phyloP scores from a whole-genome alignment of 139 green algal species.

The Coccomyxa sp. region DNA sequence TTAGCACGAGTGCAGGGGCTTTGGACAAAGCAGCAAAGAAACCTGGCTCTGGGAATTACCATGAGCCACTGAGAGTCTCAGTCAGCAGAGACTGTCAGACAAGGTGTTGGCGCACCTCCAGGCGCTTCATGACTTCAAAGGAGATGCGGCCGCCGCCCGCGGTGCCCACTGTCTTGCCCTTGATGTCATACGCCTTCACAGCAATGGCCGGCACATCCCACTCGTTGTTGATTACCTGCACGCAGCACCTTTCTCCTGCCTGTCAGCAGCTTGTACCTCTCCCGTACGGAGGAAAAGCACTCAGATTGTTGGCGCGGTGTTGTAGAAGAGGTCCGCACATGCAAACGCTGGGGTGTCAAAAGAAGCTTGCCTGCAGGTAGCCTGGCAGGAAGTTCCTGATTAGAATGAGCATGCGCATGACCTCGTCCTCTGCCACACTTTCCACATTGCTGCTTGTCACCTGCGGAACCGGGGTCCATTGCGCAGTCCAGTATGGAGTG shows the following conservation, averaged over 20 bases:
- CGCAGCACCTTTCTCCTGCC: not conserved
- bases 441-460: not conserved
- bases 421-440: not conserved
- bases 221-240: slow-evolving; percentile 1
- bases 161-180: slow-evolving; percentile 22
- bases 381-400: slow-evolving; percentile 23
- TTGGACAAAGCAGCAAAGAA: no score
- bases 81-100: no score
- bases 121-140: slow-evolving; percentile 12
- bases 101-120: slow-evolving; percentile 11
- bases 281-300: no score
- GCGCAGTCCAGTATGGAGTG: not conserved
- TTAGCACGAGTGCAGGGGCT: no score
- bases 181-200: slow-evolving; percentile 18
- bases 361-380: slow-evolving; percentile 3
- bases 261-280: not conserved
- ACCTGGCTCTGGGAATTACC: no score
- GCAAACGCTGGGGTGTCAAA: not conserved
- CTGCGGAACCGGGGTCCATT: not conserved
- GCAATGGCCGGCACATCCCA: slow-evolving; percentile 16
- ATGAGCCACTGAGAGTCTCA: no score
- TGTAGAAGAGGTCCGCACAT: not conserved
- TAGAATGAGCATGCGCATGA: slow-evolving; percentile 7
- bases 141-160: slow-evolving; percentile 20
- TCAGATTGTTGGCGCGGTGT: not conserved